A percentile compares a stretch with the other conserved stretches of the same genome.
Conservation (phyloP, 306 rosid genomes). For the Alnus glutinosa region DNA sequence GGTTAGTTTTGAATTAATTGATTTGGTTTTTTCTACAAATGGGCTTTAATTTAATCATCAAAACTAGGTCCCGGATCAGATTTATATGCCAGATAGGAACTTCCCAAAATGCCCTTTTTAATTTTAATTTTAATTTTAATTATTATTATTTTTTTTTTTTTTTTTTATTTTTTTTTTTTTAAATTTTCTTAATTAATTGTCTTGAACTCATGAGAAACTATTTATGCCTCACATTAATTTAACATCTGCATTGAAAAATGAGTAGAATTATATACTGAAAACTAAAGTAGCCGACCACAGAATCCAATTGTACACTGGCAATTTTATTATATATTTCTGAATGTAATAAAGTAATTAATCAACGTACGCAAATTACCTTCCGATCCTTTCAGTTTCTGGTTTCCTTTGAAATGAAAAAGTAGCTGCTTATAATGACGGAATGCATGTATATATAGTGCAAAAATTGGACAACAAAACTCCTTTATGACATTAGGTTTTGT, state of each 20-base stretch:
- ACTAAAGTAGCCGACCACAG: background rate
- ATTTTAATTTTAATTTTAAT: no score
- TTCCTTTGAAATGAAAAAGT: background rate
- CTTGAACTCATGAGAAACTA: no score
- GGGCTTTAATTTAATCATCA: background rate
- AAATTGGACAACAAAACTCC: background rate
- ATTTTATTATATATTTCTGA: background rate
- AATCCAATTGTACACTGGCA: background rate
- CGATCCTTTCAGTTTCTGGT: background rate
- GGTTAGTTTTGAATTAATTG: no score
- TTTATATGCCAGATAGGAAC: no score
- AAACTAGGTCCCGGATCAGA: no score
- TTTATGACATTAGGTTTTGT: background rate
- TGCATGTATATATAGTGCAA: background rate
- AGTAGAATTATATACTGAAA: background rate
- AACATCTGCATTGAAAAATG: no score
- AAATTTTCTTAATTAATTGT: background rate
- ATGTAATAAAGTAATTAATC: background rate
- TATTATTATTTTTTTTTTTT: background rate
- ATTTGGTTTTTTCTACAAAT: background rate
- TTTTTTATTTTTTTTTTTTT: background rate
- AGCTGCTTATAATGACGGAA: no score
- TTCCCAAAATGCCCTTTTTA: no score
- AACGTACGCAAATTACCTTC: background rate
- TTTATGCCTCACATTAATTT: no score